Conservation (phyloP, 345 rosid species). For the Pistacia vera region DNA sequence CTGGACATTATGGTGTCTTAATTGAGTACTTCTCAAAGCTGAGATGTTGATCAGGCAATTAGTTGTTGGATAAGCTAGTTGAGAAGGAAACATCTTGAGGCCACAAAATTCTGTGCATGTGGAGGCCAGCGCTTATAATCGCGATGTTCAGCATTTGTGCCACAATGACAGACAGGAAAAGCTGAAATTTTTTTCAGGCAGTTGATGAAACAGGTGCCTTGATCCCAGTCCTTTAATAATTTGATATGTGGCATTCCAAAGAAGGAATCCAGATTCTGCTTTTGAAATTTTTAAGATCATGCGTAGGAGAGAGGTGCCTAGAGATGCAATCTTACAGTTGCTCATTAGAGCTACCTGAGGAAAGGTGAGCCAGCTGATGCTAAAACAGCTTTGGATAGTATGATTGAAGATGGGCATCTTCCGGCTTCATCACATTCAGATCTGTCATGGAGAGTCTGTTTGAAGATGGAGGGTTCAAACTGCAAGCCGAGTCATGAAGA, state of each 20-base stretch:
- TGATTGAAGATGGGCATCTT: conserved; percentile 80
- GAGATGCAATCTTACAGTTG: conserved; percentile 70
- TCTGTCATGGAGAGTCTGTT: conserved; percentile 84
- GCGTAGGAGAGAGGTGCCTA: conserved; percentile 72
- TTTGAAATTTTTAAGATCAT: conserved; percentile 85
- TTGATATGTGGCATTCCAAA: conserved; percentile 70
- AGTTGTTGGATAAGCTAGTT: conserved; percentile 72
- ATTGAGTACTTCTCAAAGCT: conserved; percentile 73
- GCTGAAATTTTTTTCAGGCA: conserved; percentile 87
- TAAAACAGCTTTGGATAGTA: conserved; percentile 78
- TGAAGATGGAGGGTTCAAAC: conserved; percentile 90
- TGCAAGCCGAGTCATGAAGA: conserved; percentile 87
- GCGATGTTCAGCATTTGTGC: conserved; percentile 67
- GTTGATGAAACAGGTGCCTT: conserved; percentile 81
- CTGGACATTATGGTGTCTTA: conserved; percentile 81
- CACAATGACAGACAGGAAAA: conserved; percentile 63
- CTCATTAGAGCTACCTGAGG: conserved; percentile 85
- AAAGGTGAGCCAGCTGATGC: conserved; percentile 96
- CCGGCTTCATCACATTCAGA: conserved; percentile 69
- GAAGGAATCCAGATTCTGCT: conserved; percentile 76
- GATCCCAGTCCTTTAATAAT: conserved; percentile 65
- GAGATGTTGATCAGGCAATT: conserved; percentile 61
- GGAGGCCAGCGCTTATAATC: conserved; percentile 68
- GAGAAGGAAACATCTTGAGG: conserved; percentile 76
- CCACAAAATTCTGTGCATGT: conserved; percentile 66